A percentile compares a stretch with the other conserved stretches of the same genome.
These are phyloP conservation scores for Zea luxurians DNA, from an alignment of 176 grass and related monocot species.

Conservation along the genomic window DNA sequence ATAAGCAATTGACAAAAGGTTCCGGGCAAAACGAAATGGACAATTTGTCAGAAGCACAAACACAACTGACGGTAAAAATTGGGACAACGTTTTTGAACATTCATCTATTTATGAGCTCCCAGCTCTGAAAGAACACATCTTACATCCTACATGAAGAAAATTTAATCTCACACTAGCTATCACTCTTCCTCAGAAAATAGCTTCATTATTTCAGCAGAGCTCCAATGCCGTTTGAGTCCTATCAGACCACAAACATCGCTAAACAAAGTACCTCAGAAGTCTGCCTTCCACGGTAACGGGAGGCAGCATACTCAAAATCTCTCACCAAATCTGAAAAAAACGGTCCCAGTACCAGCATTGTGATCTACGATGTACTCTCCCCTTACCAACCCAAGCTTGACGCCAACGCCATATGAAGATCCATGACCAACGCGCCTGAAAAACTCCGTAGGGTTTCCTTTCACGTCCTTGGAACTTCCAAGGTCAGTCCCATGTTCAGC, in stretches of 20 bases:
- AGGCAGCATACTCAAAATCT: conserved; percentile 58
- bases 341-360: conserved; percentile 77
- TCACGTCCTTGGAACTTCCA: conserved; percentile 90
- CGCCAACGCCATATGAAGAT: conserved; percentile 86
- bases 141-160: conserved; percentile 30
- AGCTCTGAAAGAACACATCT: conserved; percentile 10
- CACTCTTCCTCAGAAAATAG: conserved; percentile 26
- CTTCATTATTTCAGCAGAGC: conserved; percentile 42
- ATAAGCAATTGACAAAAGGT: not conserved
- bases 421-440: conserved; percentile 81
- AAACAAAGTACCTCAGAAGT: not conserved
- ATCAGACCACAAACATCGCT: conserved; percentile 14
- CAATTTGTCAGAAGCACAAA: not conserved
- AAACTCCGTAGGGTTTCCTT: conserved; percentile 94
- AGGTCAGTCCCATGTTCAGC: conserved; percentile 91
- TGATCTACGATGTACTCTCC: conserved; percentile 92
- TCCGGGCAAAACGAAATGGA: too few relatives aligned
- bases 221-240: conserved; percentile 25
- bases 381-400: conserved; percentile 92
- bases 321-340: conserved; percentile 94
- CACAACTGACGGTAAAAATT: conserved; percentile 8
- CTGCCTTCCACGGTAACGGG: not conserved
- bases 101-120: conserved; percentile 32
- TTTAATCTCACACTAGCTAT: conserved; percentile 27
- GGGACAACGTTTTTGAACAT: conserved; percentile 9